Evolutionary conservation across 2,329 filamentous ascomycete genomes (phyloP).

Genomic region (Emergomyces orientalis): DNA sequence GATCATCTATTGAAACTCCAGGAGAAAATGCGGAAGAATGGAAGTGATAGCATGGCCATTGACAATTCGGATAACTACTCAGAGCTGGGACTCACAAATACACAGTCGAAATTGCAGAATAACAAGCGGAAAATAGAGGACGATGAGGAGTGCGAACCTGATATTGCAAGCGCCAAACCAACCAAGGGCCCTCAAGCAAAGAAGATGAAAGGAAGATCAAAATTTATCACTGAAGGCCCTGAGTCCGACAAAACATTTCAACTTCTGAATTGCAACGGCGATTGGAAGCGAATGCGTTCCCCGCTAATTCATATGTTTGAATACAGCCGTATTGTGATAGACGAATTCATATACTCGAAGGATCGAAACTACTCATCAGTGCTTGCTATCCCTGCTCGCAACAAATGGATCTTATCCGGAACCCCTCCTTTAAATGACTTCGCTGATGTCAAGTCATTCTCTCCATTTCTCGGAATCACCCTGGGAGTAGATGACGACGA

Average conservation of each 20-base stretch:
- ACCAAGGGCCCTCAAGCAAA: not conserved
- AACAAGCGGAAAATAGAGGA: constrained; percentile 18
- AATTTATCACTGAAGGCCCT: not conserved
- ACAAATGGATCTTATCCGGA: constrained; percentile 54
- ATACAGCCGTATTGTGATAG: constrained; percentile 53
- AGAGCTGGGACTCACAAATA: not conserved
- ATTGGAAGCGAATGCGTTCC: constrained; percentile 22
- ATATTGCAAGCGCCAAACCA: constrained; percentile 8
- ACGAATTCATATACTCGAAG: constrained; percentile 54
- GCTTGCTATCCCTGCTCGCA: constrained; percentile 40
- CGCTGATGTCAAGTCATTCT: constrained; percentile 51
- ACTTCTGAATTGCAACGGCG: constrained; percentile 19
- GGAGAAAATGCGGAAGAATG: constrained; percentile 8
- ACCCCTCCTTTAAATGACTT: constrained; percentile 52
- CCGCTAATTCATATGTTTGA: constrained; percentile 50
- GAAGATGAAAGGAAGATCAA: not conserved
- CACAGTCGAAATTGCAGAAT: constrained; percentile 5
- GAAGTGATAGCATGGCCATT: not conserved
- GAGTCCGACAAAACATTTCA: constrained; percentile 18
- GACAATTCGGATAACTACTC: not conserved
- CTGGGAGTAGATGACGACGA: constrained; percentile 47
- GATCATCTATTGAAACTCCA: constrained; percentile 16
- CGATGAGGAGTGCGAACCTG: constrained; percentile 11
- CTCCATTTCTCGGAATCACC: constrained; percentile 46
- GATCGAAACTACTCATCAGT: constrained; percentile 36